These are phyloP conservation scores for Cytospora paraplurivora DNA, from an alignment of 2,329 filamentous ascomycete genomes.

Conservation along the genomic window DNA sequence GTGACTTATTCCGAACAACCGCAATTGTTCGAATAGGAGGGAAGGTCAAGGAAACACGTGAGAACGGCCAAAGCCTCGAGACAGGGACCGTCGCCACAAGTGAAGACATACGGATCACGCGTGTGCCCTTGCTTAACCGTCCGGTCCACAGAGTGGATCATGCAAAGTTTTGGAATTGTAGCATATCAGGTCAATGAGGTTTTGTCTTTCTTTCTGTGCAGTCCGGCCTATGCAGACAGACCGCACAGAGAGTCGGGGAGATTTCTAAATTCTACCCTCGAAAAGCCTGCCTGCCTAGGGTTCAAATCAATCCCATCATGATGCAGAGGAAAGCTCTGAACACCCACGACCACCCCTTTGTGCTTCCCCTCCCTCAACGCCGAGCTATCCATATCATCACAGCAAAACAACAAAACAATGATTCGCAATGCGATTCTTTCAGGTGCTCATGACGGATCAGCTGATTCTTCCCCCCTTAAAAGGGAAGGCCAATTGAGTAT, in stretches of 20 bases:
- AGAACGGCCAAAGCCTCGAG: too few species aligned
- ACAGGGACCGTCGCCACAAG: too few species aligned
- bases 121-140: background rate
- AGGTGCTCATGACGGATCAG: background rate
- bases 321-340: slow-evolving; percentile 2
- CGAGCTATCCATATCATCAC: slow-evolving; percentile 9
- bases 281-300: background rate
- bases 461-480: background rate
- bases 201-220: background rate
- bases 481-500: background rate
- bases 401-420: slow-evolving; percentile 1
- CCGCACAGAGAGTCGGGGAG: background rate
- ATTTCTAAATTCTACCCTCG: background rate
- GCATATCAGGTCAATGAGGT: background rate
- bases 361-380: slow-evolving; percentile 15
- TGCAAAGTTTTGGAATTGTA: background rate
- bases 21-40: background rate
- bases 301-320: background rate
- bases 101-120: background rate
- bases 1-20: too few species aligned
- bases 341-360: background rate
- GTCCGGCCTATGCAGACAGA: background rate
- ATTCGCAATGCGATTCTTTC: background rate
- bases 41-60: background rate
- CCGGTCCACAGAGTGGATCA: background rate